Conservation (phyloP, 805 yeast species). For the Saccharomycopsis sp. region DNA sequence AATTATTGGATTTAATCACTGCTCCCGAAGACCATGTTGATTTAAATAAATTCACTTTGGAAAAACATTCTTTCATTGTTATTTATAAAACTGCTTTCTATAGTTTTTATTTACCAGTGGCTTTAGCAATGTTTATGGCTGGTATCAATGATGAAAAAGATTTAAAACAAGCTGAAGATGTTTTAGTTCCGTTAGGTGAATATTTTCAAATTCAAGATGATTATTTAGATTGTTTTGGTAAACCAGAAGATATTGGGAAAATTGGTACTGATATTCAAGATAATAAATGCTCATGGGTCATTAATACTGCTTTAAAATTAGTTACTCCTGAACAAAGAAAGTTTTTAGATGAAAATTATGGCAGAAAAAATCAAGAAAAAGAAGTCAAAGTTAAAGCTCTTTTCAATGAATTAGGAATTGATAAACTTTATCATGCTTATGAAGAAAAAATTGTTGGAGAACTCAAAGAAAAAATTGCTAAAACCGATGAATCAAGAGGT, state of each 20-base stretch:
- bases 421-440: slow-evolving; percentile 60
- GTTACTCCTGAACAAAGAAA: slow-evolving; percentile 75
- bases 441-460: slow-evolving; percentile 69
- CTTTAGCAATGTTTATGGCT: slow-evolving; percentile 88
- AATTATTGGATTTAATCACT: slow-evolving; percentile 86
- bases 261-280: slow-evolving; percentile 98
- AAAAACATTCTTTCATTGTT: slow-evolving; percentile 90
- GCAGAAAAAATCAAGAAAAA: slow-evolving; percentile 53
- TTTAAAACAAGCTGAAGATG: slow-evolving; percentile 77
- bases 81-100: slow-evolving; percentile 96
- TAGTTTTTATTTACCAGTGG: slow-evolving; percentile 95
- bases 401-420: slow-evolving; percentile 65
- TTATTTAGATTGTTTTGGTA: slow-evolving; percentile 92
- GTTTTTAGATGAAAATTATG: slow-evolving; percentile 80
- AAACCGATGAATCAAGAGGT: slow-evolving; percentile 85
- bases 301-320: slow-evolving; percentile 80
- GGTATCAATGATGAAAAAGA: slow-evolving; percentile 65
- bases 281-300: slow-evolving; percentile 97
- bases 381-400: slow-evolving; percentile 62
- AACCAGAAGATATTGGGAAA: slow-evolving; percentile 95
- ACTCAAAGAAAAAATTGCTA: slow-evolving; percentile 52
- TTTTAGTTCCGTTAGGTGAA: slow-evolving; percentile 91
- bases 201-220: slow-evolving; percentile 99
- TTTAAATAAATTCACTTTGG: slow-evolving; percentile 72
- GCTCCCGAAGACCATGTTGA: slow-evolving; percentile 96